Percentiles rank a stretch among this genome's conserved stretches.
phyloP scores from a whole-genome alignment of 441 rosid genomes.

The Geranium incanum region DNA sequence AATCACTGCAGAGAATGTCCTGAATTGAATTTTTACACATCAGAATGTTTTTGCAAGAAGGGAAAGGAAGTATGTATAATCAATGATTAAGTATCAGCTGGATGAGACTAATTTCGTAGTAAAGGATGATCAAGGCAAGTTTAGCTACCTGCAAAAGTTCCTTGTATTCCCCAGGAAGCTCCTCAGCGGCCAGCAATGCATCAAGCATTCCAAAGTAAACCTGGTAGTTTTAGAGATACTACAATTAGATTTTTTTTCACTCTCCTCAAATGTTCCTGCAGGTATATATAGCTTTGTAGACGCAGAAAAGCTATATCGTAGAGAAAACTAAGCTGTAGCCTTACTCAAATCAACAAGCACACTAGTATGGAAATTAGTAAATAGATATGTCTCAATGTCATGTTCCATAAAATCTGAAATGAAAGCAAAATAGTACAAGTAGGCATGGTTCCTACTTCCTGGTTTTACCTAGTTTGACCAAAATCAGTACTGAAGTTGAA shows the following conservation, averaged over 20 bases:
- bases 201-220: conserved; percentile 85
- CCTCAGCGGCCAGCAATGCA: conserved; percentile 60
- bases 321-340: neutral
- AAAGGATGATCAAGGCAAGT: neutral
- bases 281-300: neutral
- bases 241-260: neutral
- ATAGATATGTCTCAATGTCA: neutral
- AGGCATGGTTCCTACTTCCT: too few relatives aligned
- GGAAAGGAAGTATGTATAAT: conserved; percentile 1
- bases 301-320: neutral
- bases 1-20: conserved; percentile 87
- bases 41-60: neutral
- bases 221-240: conserved; percentile 19
- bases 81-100: neutral
- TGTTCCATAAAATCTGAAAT: neutral
- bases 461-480: too few relatives aligned
- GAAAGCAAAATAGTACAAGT: neutral
- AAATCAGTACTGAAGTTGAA: neutral
- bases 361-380: too few relatives aligned
- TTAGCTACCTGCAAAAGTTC: conserved; percentile 53
- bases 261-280: neutral
- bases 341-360: too few relatives aligned
- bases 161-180: conserved; percentile 64
- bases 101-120: neutral
- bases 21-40: conserved; percentile 18